Conservation (phyloP, 805 yeast species). For the Komagataella pastoris region DNA sequence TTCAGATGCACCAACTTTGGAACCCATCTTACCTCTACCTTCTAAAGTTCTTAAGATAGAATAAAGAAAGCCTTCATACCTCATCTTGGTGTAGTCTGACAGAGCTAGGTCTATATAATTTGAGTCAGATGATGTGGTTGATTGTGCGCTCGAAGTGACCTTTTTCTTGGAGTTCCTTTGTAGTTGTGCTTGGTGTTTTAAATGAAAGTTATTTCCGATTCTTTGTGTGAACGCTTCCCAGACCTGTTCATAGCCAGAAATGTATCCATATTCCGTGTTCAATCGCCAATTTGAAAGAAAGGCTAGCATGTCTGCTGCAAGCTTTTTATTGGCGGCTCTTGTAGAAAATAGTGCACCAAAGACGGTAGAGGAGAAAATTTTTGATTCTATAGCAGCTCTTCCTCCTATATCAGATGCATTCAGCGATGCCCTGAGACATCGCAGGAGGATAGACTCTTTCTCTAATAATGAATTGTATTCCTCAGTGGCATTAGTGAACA, state of each 20-base stretch:
- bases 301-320: conserved; percentile 71
- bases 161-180: not conserved
- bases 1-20: conserved; percentile 84
- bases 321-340: conserved; percentile 63
- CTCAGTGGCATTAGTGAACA: conserved; percentile 17
- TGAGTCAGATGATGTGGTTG: not conserved
- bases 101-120: not conserved
- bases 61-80: conserved; percentile 22
- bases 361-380: conserved; percentile 51
- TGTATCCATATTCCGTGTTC: not conserved
- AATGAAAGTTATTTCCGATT: conserved; percentile 20
- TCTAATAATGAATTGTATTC: conserved; percentile 26
- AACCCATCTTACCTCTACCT: conserved; percentile 84
- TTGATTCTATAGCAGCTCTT: conserved; percentile 42
- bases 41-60: conserved; percentile 14
- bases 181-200: conserved; percentile 12
- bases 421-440: conserved; percentile 71
- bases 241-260: conserved; percentile 6
- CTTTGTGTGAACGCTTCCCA: conserved; percentile 13
- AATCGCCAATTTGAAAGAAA: conserved; percentile 23
- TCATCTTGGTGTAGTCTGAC: conserved; percentile 10
- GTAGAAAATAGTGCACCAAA: conserved; percentile 72
- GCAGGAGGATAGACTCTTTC: conserved; percentile 64
- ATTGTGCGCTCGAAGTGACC: not conserved
- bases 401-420: conserved; percentile 56